Evolutionary conservation across 257 asterid genomes (phyloP), one percentile per base, ranked within the genome.

Genomic region (Solanum corneliomulleri): DNA sequence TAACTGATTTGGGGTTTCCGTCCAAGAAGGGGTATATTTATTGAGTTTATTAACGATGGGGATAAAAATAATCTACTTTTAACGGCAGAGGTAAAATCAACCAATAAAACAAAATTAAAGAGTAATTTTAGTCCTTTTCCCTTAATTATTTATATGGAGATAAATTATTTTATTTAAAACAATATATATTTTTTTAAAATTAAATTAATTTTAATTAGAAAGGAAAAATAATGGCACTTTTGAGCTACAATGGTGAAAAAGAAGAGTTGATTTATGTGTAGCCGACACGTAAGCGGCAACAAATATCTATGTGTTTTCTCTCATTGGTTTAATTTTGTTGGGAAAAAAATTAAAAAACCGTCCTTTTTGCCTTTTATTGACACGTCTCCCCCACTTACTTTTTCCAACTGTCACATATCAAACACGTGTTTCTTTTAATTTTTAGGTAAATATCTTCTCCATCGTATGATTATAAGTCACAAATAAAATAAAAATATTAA

Each of bases 141-240:
- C 39, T 35, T 33, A 33, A 33, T 49, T 52, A 52, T 52, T 52
- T 16, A 6, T 16, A 52, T 18, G 23, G 10, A 1, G 9, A 16
- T 6, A 52, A 52, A 52, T 52, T 52, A 52, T 16, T 52, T 52
- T 18, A 52, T 52, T 16, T 16, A 6, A 16, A 52, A 16, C 7
- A 16, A 6, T 2, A 52, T 6, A 6, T 1, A 49, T 5, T 0
- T 15, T 49, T 5, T 0, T 15, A 0, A 49, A 49, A 15, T 16
- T 2, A 49, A 42, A 42, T 42, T 42, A 52, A 49, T 52, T 52
- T 52, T 52, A 52, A 52, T 52, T 49, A 49, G 60, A 15, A 21
- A 5, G 60, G 21, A 6, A 49, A 49, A 49, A 1, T 49, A 49
- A 52, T 52, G n/a, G 62, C 62, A 52, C n/a, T 52, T 52, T 52